phyloP scores from a whole-genome alignment of 1,284 basidiomycete species.

The Ustilago bromivora region DNA sequence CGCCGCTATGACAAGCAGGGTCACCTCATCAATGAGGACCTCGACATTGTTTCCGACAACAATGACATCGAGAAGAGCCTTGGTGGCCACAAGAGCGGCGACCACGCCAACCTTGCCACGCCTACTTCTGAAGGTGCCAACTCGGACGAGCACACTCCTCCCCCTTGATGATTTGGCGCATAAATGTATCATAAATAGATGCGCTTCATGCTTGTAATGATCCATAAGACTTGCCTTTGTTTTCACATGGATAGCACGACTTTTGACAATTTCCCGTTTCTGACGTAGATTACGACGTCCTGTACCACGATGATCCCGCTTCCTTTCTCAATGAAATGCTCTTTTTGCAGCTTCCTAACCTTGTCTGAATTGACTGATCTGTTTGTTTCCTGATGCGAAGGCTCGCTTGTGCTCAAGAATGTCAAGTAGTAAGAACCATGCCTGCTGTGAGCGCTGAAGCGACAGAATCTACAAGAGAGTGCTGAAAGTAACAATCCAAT shows the following conservation, averaged over 20 bases:
- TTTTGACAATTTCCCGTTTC: neutral
- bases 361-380: neutral
- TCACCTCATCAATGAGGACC: conserved; percentile 50
- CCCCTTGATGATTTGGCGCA: conserved; percentile 10
- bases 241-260: conserved; percentile 4
- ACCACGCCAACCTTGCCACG: conserved; percentile 31
- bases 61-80: conserved; percentile 41
- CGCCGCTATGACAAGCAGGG: conserved; percentile 64
- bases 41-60: conserved; percentile 42
- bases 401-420: no score
- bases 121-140: conserved; percentile 32
- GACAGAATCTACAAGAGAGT: no score
- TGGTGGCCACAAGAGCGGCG: conserved; percentile 20
- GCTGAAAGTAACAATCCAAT: no score
- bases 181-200: neutral
- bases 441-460: no score
- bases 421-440: no score
- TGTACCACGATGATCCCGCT: conserved; percentile 26
- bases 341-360: neutral
- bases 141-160: conserved; percentile 31
- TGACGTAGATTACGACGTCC: conserved; percentile 23
- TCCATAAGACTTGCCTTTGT: neutral
- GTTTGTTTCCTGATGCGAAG: neutral
- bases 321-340: conserved; percentile 4
- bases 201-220: conserved; percentile 13